phyloP scores from a whole-genome alignment of 495 filamentous ascomycete genomes.

The Penicillium roqueforti region DNA sequence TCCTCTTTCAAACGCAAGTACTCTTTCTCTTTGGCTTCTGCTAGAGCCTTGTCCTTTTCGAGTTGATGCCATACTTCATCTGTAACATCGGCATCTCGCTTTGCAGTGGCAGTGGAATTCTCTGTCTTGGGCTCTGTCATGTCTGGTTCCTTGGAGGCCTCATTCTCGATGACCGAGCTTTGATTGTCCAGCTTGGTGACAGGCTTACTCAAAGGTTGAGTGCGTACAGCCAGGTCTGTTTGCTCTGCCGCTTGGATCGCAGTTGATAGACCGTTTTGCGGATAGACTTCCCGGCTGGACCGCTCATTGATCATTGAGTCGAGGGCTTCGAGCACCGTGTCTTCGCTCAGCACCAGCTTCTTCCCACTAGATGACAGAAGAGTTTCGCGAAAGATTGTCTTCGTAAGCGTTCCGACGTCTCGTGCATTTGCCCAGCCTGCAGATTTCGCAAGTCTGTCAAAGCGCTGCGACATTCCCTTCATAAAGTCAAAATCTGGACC shows the following conservation, averaged over 20 bases:
- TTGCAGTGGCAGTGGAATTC: slow-evolving; percentile 6
- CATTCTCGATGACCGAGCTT: background rate
- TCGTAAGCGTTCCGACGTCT: slow-evolving; percentile 57
- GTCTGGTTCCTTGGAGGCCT: background rate
- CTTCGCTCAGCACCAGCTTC: slow-evolving; percentile 28
- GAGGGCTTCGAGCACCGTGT: slow-evolving; percentile 34
- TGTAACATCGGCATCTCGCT: slow-evolving; percentile 53
- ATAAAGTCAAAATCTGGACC: slow-evolving; percentile 9
- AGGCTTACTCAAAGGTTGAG: background rate
- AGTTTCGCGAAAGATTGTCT: slow-evolving; percentile 45
- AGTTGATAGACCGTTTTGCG: background rate
- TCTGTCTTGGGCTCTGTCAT: background rate
- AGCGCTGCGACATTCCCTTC: slow-evolving; percentile 26
- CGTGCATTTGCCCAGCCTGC: slow-evolving; percentile 66
- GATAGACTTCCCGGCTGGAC: slow-evolving; percentile 1
- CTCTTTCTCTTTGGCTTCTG: slow-evolving; percentile 19
- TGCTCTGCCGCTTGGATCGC: no score
- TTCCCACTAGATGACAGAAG: slow-evolving; percentile 23
- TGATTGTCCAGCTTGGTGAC: background rate
- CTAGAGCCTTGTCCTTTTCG: slow-evolving; percentile 41
- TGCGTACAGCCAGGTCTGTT: background rate
- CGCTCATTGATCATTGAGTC: slow-evolving; percentile 44
- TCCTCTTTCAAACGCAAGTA: slow-evolving; percentile 4
- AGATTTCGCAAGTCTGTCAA: slow-evolving; percentile 41
- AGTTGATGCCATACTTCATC: slow-evolving; percentile 61